Base-by-base conservation (phyloP, 805 yeast genomes). In the baker's yeast (Saccharomyces cerevisiae) region DNA sequence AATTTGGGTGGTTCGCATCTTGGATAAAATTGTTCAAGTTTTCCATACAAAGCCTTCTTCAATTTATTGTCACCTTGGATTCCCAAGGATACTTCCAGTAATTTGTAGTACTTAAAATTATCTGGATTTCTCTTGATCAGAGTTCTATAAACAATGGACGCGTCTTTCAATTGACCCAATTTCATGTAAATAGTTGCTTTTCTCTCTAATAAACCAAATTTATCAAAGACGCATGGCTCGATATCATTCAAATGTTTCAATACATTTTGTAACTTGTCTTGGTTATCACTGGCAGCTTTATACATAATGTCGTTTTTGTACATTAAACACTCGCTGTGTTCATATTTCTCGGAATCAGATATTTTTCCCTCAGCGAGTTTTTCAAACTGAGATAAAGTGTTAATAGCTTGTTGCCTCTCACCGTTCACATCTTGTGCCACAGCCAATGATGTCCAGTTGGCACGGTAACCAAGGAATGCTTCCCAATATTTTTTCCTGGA, bases 381-480 rank as follows among this genome's bases (percentile, higher is more conserved):
- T 68, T 92, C 97, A 62, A 88, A 89, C 62, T 86, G 83, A 22
- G 79, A 66, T 61, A 91, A 77, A 1, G 92, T 87, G 53, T 79
- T 79, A 53, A 84, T 84, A 6, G 96, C 92, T 26, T 80, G 81
- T 41, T 73, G 75, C 63, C 76, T 79, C 63, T 90, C 88, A 27
- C 80, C 79, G 67, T 80, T 81, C 66, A 91, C 75, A 68, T 87
- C 88, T 66, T 86, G 89, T 0, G 97, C 96, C 47, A 89, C 77
- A 1, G 96, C 96, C 51, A 87, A 76, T 0, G 85, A 84, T 1
- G 96, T 87, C 96, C 97, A 91, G 66, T 89, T 87, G 57, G 92
- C 90, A 59, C 97, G 79, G 67, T 82, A 87, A 0, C 96, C 96
- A 10, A 94, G 83, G 61, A 80, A 84, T 27, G 79, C 78, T 62